Evolutionary conservation across 202 grass and related monocot species (phyloP), one percentile per base, ranked within the genome.

Genomic region (Hordeum pubiflorum): DNA sequence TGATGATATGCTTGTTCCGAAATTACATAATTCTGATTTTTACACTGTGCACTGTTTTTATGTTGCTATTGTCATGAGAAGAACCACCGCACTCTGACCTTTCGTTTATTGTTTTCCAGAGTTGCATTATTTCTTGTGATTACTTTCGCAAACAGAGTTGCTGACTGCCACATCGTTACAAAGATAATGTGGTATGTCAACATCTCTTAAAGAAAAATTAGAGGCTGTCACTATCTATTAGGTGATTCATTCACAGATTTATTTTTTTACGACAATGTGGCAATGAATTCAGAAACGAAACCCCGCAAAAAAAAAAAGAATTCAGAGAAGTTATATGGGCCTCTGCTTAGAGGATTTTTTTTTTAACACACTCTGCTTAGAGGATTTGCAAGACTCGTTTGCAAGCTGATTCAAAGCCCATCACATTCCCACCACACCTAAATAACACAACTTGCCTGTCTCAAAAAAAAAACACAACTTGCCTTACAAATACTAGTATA

Each of bases 401-500:
- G 12, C 3, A 2, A 40, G 17, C 10, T 34, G 38, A 50, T 46
- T 9, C 29, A 74, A 87, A 72, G 79, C 73, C 84, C 79, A 87
- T 43, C 15, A 62, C 0, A 10, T 34, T 34, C 41, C 9, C 58
- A 40, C 29, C 22, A 2, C 32, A 14, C 40, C 74, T 54, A 74
- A 64, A 79, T 46, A 71, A 43, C 40, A 33, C 27, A 70, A 57
- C 40, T 18, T 37, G 5, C 7, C 76, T 79, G 24, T 26, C 24
- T 26, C 24, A 26, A 26, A 26, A 26, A 26, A 64, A 79, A 36
- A 71, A 43, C 40, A 33, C 27, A 70, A 57, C 40, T 18, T 37
- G 5, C 7, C 76, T 79, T 74, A 72, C 77, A 86, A 74, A 79
- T 37, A 79, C 1, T 18, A 10, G 9, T 40, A 14, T 13, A 44